Percentiles rank a stretch among this genome's conserved stretches.
Evolutionary conservation across 1,139 yeast genomes (phyloP).

Genomic region (Hemisphaericaspora lyxosophila): DNA sequence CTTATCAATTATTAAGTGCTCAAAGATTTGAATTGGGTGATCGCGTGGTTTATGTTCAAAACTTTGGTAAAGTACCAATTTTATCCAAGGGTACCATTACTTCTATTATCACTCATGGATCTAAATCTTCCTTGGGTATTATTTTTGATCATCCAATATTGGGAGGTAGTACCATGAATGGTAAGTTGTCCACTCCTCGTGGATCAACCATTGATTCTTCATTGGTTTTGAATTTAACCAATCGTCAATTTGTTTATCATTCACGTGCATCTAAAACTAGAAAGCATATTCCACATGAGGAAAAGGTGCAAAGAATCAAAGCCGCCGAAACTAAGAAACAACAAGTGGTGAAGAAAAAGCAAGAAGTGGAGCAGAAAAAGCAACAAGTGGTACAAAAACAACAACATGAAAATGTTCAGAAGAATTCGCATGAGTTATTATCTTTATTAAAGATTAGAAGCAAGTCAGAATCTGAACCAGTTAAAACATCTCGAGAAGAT

Average conservation of each 20-base stretch:
- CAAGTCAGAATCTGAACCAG: constrained; percentile 15
- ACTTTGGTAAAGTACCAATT: constrained; percentile 86
- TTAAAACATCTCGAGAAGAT: constrained; percentile 10
- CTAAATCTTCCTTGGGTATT: constrained; percentile 61
- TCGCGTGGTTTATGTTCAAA: constrained; percentile 81
- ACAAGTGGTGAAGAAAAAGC: constrained; percentile 15
- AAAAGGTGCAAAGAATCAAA: constrained; percentile 20
- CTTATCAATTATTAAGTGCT: constrained; percentile 67
- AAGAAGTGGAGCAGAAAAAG: constrained; percentile 8
- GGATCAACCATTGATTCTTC: constrained; percentile 85
- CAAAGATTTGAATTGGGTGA: constrained; percentile 88
- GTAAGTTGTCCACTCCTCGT: constrained; percentile 72
- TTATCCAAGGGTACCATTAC: constrained; percentile 91
- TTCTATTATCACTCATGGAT: constrained; percentile 67
- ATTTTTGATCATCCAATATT: constrained; percentile 81
- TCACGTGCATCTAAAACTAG: constrained; percentile 60
- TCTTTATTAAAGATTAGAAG: constrained; percentile 30
- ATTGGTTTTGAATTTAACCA: constrained; percentile 72
- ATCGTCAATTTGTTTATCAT: constrained; percentile 74
- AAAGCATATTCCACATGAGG: constrained; percentile 31
- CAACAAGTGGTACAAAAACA: constrained; percentile 15
- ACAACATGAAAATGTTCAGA: constrained; percentile 27
- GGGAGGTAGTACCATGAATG: constrained; percentile 80
- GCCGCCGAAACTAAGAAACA: constrained; percentile 18
- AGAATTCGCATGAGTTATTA: constrained; percentile 34